These are phyloP conservation scores for Zygotorulaspora mrakii DNA, from an alignment of 1,139 yeast species.

Conservation along the genomic window DNA sequence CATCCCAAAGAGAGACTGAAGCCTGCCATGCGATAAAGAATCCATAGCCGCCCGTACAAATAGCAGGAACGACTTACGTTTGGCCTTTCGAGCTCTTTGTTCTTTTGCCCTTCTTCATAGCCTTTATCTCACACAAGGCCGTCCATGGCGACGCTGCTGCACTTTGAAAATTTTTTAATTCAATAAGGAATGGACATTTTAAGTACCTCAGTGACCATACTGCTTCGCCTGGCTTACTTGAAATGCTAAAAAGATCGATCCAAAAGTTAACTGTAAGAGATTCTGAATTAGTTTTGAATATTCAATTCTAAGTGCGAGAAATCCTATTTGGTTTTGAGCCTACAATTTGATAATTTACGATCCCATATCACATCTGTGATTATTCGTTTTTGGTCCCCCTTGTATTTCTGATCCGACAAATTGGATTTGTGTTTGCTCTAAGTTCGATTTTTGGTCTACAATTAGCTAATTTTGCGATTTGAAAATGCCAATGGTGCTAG, in stretches of 20 bases:
- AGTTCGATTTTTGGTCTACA: neutral
- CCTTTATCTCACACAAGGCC: neutral
- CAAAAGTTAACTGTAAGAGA: slow-evolving; percentile 5
- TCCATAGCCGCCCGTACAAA: neutral
- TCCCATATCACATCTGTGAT: slow-evolving; percentile 1
- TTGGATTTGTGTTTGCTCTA: neutral
- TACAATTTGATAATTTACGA: neutral
- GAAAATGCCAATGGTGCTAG: slow-evolving; percentile 32
- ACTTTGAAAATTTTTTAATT: slow-evolving; percentile 1
- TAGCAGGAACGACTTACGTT: too few species aligned
- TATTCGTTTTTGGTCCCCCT: neutral
- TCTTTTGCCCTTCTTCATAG: neutral
- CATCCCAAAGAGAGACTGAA: too few species aligned
- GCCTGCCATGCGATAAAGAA: neutral
- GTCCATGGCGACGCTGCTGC: slow-evolving; percentile 3
- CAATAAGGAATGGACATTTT: neutral
- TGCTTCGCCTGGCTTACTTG: neutral
- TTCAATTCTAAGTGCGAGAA: neutral
- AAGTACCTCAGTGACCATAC: slow-evolving; percentile 1
- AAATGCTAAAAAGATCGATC: neutral
- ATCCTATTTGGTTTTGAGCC: slow-evolving; percentile 1
- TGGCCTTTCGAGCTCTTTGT: too few species aligned
- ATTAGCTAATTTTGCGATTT: neutral
- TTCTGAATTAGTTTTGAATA: slow-evolving; percentile 4
- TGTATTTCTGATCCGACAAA: neutral